A percentile compares a stretch with the other conserved stretches of the same genome.
These are phyloP conservation scores for Fusarium fujikuroi DNA, from an alignment of 2,329 filamentous ascomycete genomes.

Conservation along the genomic window DNA sequence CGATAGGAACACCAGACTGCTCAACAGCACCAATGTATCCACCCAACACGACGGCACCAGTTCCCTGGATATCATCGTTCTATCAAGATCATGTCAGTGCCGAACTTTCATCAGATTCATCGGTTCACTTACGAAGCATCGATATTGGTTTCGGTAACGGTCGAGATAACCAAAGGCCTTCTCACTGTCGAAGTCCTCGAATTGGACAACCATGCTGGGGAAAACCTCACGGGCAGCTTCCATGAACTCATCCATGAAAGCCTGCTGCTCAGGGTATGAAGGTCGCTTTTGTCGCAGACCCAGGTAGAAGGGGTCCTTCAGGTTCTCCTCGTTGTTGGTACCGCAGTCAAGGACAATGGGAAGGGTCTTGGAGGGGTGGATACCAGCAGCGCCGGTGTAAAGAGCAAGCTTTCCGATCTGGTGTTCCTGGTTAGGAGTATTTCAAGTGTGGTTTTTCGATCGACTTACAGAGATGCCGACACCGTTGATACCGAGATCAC, in stretches of 20 bases:
- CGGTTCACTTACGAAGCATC: constrained; percentile 73
- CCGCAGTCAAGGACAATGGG: constrained; percentile 75
- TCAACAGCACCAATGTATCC: constrained; percentile 83
- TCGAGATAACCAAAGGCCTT: constrained; percentile 93
- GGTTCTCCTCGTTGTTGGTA: constrained; percentile 73
- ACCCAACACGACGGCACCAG: constrained; percentile 91
- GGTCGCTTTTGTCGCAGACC: constrained; percentile 88
- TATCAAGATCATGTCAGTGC: constrained; percentile 28
- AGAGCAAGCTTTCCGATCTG: constrained; percentile 92
- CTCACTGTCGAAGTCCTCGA: constrained; percentile 95
- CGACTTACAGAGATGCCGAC: constrained; percentile 89
- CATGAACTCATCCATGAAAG: constrained; percentile 99
- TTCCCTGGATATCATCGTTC: constrained; percentile 98
- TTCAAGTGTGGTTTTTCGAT: background rate
- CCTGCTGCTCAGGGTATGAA: constrained; percentile 79
- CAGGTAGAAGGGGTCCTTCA: constrained; percentile 82
- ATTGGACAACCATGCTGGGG: constrained; percentile 81
- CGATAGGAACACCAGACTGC: constrained; percentile 83
- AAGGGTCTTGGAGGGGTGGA: constrained; percentile 86
- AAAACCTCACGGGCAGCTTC: constrained; percentile 80
- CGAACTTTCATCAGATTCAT: background rate
- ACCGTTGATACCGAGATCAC: constrained; percentile 95
- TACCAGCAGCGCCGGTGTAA: constrained; percentile 95
- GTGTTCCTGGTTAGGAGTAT: constrained; percentile 32
- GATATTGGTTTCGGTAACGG: constrained; percentile 87